These are phyloP conservation scores for Xylaria sp. DNA, from an alignment of 2,329 filamentous ascomycete genomes.

Conservation along the genomic window DNA sequence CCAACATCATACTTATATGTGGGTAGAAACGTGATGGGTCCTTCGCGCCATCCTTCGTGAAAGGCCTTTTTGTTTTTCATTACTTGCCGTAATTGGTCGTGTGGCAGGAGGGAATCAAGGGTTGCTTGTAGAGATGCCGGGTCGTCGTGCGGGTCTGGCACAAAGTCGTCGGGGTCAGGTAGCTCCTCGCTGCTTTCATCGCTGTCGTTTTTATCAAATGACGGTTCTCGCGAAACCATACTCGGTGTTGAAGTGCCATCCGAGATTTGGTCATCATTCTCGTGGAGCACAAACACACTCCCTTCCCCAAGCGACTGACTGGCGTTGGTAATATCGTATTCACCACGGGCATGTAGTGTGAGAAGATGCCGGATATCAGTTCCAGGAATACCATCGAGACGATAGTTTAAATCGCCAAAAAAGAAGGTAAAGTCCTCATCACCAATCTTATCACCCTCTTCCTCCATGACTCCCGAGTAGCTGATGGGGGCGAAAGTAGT, in stretches of 20 bases:
- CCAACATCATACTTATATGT: conserved; percentile 99
- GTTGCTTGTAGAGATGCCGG: conserved; percentile 90
- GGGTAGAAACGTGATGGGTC: conserved; percentile 85
- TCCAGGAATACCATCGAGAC: conserved; percentile 86
- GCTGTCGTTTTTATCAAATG: conserved; percentile 47
- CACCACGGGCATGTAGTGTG: conserved; percentile 82
- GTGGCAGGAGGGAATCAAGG: conserved; percentile 84
- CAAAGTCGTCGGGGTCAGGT: conserved; percentile 74
- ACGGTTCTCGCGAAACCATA: conserved; percentile 50
- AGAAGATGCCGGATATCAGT: conserved; percentile 89
- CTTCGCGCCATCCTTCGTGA: conserved; percentile 92
- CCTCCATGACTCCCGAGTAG: conserved; percentile 71
- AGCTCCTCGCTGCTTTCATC: conserved; percentile 54
- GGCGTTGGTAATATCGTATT: conserved; percentile 69
- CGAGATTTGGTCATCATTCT: conserved; percentile 60
- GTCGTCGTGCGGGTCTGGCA: conserved; percentile 76
- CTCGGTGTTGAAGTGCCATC: conserved; percentile 50
- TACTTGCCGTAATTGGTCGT: conserved; percentile 84
- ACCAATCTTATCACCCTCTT: conserved; percentile 77
- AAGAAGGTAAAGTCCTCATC: conserved; percentile 96
- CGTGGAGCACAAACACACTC: conserved; percentile 61
- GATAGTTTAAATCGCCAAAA: conserved; percentile 96
- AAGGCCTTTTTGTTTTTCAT: conserved; percentile 83
- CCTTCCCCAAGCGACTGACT: conserved; percentile 59
- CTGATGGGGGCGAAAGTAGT: conserved; percentile 81